These are phyloP conservation scores for Hirschfeldia incana DNA, from an alignment of 345 rosid genomes.

Conservation along the genomic window DNA sequence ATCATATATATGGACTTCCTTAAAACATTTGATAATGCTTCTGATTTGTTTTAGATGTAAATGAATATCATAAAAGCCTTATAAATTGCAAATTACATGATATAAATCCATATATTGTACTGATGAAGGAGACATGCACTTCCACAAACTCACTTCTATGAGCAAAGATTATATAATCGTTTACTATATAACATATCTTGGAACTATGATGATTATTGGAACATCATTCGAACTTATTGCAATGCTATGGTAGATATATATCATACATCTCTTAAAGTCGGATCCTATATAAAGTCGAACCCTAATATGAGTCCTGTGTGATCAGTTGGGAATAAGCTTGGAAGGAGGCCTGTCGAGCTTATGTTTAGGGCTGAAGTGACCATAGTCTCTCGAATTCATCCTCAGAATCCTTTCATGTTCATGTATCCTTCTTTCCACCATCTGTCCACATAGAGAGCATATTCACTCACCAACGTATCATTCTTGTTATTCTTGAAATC, in stretches of 20 bases:
- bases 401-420: slow-evolving; percentile 71
- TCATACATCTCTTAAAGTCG: slow-evolving; percentile 24
- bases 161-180: slow-evolving; percentile 9
- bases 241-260: slow-evolving; percentile 19
- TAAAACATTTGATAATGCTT: too few species aligned
- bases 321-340: slow-evolving; percentile 92
- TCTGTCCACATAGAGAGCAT: slow-evolving; percentile 7
- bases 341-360: slow-evolving; percentile 80
- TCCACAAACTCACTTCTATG: not conserved
- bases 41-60: not conserved
- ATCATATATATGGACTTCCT: too few species aligned
- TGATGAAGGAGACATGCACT: slow-evolving; percentile 5
- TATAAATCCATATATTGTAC: slow-evolving; percentile 1
- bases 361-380: slow-evolving; percentile 68
- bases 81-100: not conserved
- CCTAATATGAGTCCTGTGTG: slow-evolving; percentile 5
- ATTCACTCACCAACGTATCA: slow-evolving; percentile 9
- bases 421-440: slow-evolving; percentile 38
- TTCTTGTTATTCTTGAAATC: not conserved
- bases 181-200: slow-evolving; percentile 8
- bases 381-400: slow-evolving; percentile 71
- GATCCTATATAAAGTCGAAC: slow-evolving; percentile 16
- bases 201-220: slow-evolving; percentile 19
- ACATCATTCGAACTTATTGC: slow-evolving; percentile 25
- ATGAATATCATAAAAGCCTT: not conserved